A percentile compares a stretch with the other conserved stretches of the same genome.
Conservation (phyloP, 1,139 yeast genomes). For the Saccharomycopsis hybrid region DNA sequence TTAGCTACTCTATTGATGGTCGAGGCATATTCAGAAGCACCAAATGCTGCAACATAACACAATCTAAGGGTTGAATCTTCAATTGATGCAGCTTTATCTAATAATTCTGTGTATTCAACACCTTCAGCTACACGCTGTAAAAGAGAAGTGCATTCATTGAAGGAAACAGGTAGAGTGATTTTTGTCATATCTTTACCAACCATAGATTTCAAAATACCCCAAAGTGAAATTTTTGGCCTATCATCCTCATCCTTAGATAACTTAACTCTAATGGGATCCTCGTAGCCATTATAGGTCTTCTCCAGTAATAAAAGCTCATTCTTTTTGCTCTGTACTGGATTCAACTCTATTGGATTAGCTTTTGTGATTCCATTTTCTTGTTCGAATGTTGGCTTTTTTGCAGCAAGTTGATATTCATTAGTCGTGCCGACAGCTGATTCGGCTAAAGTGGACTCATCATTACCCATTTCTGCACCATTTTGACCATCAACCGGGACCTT, state of each 20-base stretch:
- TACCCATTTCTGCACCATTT: too few relatives aligned
- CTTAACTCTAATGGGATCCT: constrained; percentile 71
- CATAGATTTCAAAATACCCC: constrained; percentile 93
- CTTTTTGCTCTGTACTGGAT: constrained; percentile 40
- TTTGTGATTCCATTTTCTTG: constrained; percentile 10
- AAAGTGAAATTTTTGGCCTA: constrained; percentile 82
- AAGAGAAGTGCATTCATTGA: constrained; percentile 91
- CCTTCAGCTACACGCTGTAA: constrained; percentile 94
- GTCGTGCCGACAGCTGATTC: constrained; percentile 8
- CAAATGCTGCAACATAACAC: constrained; percentile 88
- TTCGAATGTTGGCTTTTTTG: neutral
- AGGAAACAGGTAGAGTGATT: constrained; percentile 92
- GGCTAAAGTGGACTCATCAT: constrained; percentile 9
- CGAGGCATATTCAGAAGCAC: constrained; percentile 90
- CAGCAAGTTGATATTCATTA: neutral
- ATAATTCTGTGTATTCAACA: constrained; percentile 73
- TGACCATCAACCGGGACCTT: neutral
- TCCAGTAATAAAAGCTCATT: constrained; percentile 42
- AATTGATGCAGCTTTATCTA: constrained; percentile 67
- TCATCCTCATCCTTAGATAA: constrained; percentile 72
- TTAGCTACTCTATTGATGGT: constrained; percentile 91
- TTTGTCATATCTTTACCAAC: constrained; percentile 97
- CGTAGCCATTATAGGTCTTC: constrained; percentile 79
- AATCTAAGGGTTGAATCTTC: constrained; percentile 78
- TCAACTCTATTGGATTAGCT: constrained; percentile 24